These are phyloP conservation scores for Obba rivulosa DNA, from an alignment of 768 basidiomycete genomes.

Conservation along the genomic window DNA sequence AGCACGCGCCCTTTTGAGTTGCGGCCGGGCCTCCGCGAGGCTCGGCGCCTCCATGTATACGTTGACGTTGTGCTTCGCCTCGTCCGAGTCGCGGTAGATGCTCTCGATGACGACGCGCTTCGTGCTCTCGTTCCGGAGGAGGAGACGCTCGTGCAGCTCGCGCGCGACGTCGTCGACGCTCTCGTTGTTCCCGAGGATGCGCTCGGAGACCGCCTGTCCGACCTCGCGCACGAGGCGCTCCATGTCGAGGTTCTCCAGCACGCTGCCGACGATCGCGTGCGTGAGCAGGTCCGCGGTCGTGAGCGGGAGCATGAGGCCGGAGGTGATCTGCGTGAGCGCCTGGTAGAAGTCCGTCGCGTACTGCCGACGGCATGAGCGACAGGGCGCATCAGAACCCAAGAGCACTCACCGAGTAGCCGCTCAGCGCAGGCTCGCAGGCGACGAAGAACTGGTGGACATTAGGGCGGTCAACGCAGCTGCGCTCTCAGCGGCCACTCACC, in stretches of 20 bases:
- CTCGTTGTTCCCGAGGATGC: constrained; percentile 89
- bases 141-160: constrained; percentile 86
- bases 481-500: constrained; percentile 37
- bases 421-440: constrained; percentile 96
- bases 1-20: constrained; percentile 59
- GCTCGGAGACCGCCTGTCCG: constrained; percentile 86
- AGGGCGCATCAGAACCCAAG: constrained; percentile 1
- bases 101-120: constrained; percentile 96
- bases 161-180: constrained; percentile 95
- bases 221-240: constrained; percentile 94
- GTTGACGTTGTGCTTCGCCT: constrained; percentile 84
- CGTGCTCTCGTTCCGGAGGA: constrained; percentile 92
- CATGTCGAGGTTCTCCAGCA: constrained; percentile 98
- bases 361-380: constrained; percentile 31
- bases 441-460: constrained; percentile 76
- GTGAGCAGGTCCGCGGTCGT: constrained; percentile 93
- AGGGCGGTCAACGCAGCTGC: neutral
- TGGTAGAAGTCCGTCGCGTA: constrained; percentile 93
- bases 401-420: constrained; percentile 75
- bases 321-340: constrained; percentile 88
- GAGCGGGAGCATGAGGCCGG: constrained; percentile 92
- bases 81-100: constrained; percentile 89
- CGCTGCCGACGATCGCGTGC: constrained; percentile 94
- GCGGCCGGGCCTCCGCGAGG: constrained; percentile 67
- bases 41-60: constrained; percentile 74